A percentile compares a stretch with the other conserved stretches of the same genome.
Conservation (phyloP, 148 eudicot genomes). For the Chenopodium album region DNA sequence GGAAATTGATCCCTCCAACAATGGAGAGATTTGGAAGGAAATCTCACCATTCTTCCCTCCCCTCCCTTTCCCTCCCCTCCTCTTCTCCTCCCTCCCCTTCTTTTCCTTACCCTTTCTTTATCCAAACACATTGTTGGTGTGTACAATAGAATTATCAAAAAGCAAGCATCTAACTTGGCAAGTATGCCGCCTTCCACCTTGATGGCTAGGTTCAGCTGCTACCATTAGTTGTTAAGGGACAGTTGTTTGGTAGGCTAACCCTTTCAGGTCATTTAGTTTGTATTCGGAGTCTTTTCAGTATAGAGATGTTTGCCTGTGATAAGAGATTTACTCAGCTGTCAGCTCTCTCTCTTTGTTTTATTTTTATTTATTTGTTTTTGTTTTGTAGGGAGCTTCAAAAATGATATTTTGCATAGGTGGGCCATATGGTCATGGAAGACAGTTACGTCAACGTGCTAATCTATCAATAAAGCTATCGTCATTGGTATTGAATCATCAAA, state of each 20-base stretch:
- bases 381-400: constrained; percentile 64
- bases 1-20: no score
- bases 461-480: constrained; percentile 68
- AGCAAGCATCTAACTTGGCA: background rate
- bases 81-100: no score
- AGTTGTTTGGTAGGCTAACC: background rate
- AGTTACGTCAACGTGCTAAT: constrained; percentile 62
- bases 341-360: no score
- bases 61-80: no score
- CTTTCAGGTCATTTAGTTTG: background rate
- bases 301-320: background rate
- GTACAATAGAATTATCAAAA: no score
- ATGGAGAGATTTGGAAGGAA: no score
- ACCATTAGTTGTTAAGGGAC: background rate
- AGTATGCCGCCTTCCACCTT: background rate
- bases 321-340: background rate
- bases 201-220: background rate
- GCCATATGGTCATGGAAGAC: constrained; percentile 85
- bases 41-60: no score
- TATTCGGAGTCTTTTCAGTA: background rate
- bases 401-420: constrained; percentile 82
- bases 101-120: no score
- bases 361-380: background rate
- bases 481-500: constrained; percentile 73
- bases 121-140: no score